Evolutionary conservation across 106 monocot genomes (phyloP).

Genomic region (Agapanthus africanus): DNA sequence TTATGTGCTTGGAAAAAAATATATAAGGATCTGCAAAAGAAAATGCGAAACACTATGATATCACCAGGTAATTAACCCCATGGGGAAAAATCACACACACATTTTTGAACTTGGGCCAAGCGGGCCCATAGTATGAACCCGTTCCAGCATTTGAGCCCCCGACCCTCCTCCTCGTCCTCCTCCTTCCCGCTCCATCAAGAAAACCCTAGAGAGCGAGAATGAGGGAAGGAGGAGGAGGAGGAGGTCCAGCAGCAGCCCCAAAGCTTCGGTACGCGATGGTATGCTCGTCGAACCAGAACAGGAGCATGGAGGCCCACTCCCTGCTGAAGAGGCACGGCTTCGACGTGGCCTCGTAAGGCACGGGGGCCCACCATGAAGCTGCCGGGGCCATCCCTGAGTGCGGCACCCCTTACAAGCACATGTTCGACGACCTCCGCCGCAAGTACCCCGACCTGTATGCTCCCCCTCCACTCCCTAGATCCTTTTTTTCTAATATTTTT

Average conservation of each 20-base stretch:
- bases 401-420: slow-evolving; percentile 85
- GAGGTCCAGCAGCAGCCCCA: background rate
- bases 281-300: slow-evolving; percentile 98
- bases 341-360: slow-evolving; percentile 90
- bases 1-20: too few species aligned
- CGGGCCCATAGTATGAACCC: too few species aligned
- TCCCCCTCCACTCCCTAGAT: too few species aligned
- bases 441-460: slow-evolving; percentile 71
- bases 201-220: background rate
- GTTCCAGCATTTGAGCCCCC: too few species aligned
- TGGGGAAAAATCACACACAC: too few species aligned
- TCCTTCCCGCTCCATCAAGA: background rate
- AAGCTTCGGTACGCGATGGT: slow-evolving; percentile 70
- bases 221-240: background rate
- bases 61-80: too few species aligned
- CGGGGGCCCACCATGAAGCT: slow-evolving; percentile 87
- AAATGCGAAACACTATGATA: too few species aligned
- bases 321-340: slow-evolving; percentile 69
- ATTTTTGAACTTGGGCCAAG: too few species aligned
- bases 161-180: too few species aligned
- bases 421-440: slow-evolving; percentile 83
- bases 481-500: too few species aligned
- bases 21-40: too few species aligned
- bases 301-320: slow-evolving; percentile 99
- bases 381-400: slow-evolving; percentile 87